Conservation (phyloP, 441 rosid genomes). For the Populus hybrid region DNA sequence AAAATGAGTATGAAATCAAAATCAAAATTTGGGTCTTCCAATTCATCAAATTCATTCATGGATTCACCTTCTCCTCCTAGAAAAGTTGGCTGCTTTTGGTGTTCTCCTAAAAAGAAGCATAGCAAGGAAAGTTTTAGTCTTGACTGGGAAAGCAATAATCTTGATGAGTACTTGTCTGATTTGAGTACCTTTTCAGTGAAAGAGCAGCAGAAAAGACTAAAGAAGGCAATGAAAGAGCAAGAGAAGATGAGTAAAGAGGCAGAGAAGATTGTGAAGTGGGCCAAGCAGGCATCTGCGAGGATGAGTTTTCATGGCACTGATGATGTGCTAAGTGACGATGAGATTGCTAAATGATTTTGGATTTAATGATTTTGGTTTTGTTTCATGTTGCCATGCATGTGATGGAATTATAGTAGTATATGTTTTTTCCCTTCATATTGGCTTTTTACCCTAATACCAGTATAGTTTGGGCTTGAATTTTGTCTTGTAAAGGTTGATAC, state of each 20-base stretch:
- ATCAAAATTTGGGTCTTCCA: conserved; percentile 16
- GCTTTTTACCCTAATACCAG: neutral
- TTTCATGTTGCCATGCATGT: neutral
- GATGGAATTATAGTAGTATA: neutral
- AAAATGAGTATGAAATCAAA: conserved; percentile 16
- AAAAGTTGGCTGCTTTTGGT: conserved; percentile 58
- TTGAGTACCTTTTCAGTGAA: conserved; percentile 48
- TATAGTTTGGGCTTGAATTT: neutral
- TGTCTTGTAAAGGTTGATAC: neutral
- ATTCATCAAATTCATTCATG: conserved; percentile 24
- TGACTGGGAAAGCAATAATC: conserved; percentile 36
- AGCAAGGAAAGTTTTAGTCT: conserved; percentile 28
- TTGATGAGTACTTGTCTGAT: conserved; percentile 50
- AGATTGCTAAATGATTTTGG: neutral
- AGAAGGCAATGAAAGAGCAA: conserved; percentile 59
- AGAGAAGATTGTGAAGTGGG: conserved; percentile 58
- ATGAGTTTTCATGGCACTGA: conserved; percentile 25
- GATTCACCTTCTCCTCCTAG: conserved; percentile 53
- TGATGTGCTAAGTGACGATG: conserved; percentile 38
- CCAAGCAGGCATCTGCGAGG: conserved; percentile 63
- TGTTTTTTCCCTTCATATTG: neutral
- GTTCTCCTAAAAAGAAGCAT: conserved; percentile 55
- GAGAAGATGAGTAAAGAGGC: conserved; percentile 63
- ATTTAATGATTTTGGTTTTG: neutral
- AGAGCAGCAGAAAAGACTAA: conserved; percentile 49